phyloP scores from a whole-genome alignment of 2,329 filamentous ascomycete genomes.

The Thermomyces lanuginosus region DNA sequence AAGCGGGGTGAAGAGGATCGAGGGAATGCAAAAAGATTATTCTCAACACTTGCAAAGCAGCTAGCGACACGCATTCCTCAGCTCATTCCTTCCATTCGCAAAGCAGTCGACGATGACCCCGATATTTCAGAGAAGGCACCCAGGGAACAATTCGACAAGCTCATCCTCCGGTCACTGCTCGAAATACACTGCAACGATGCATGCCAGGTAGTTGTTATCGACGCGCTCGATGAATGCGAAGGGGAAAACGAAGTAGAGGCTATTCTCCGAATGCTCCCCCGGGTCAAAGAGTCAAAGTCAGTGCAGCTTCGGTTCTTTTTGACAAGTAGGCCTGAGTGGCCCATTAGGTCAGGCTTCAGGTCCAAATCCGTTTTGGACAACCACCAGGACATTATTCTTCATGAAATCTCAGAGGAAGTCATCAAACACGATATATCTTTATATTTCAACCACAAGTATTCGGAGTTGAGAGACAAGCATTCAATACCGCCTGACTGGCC shows the following conservation, averaged over 20 bases:
- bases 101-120: constrained; percentile 9
- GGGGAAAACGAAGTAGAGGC: constrained; percentile 10
- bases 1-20: constrained; percentile 25
- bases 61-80: constrained; percentile 16
- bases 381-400: constrained; percentile 11
- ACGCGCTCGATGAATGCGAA: constrained; percentile 17
- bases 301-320: constrained; percentile 13
- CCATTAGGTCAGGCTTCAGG: constrained; percentile 10
- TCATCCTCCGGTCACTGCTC: constrained; percentile 11
- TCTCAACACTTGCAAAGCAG: constrained; percentile 16
- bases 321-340: constrained; percentile 15
- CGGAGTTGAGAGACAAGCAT: constrained; percentile 4
- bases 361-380: not conserved
- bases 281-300: constrained; percentile 4
- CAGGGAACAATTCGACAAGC: constrained; percentile 12
- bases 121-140: constrained; percentile 10
- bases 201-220: constrained; percentile 11
- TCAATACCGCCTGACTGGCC: constrained; percentile 11
- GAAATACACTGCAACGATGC: not conserved
- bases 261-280: constrained; percentile 11
- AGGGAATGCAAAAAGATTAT: constrained; percentile 17
- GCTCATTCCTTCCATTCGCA: constrained; percentile 8
- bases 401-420: constrained; percentile 7
- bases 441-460: constrained; percentile 7
- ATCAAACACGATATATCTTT: constrained; percentile 8